Conservation (phyloP, 1,284 basidiomycete species). For the Hemileia vastatrix region DNA sequence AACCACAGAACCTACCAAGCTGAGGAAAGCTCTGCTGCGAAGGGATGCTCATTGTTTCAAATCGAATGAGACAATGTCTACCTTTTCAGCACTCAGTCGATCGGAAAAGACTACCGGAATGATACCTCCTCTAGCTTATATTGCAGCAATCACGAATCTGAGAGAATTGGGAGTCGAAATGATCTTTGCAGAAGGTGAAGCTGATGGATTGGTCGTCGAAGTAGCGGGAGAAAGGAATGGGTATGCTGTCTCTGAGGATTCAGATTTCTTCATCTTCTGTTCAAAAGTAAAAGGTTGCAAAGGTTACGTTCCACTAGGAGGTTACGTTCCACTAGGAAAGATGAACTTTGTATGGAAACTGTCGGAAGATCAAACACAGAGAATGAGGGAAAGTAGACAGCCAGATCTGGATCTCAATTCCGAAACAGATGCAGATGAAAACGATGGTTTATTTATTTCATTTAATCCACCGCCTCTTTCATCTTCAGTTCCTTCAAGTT, state of each 20-base stretch:
- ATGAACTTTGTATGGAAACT: constrained; percentile 23
- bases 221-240: constrained; percentile 29
- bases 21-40: too few relatives aligned
- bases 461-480: too few relatives aligned
- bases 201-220: constrained; percentile 34
- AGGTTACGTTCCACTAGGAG: constrained; percentile 34
- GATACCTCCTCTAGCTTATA: constrained; percentile 29
- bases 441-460: too few relatives aligned
- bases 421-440: too few relatives aligned
- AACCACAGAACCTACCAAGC: too few relatives aligned
- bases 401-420: too few relatives aligned
- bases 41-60: constrained; percentile 27
- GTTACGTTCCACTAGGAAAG: constrained; percentile 24
- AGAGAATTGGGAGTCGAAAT: constrained; percentile 22
- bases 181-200: constrained; percentile 32
- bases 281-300: constrained; percentile 27
- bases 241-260: constrained; percentile 34
- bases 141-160: constrained; percentile 27
- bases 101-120: constrained; percentile 21
- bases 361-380: too few relatives aligned
- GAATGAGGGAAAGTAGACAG: too few relatives aligned
- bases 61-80: constrained; percentile 30
- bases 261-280: constrained; percentile 37
- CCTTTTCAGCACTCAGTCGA: constrained; percentile 22
- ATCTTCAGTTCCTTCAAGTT: too few relatives aligned